phyloP scores from a whole-genome alignment of 352 stramenopile genomes.

The Phytophthora uliginosa region DNA sequence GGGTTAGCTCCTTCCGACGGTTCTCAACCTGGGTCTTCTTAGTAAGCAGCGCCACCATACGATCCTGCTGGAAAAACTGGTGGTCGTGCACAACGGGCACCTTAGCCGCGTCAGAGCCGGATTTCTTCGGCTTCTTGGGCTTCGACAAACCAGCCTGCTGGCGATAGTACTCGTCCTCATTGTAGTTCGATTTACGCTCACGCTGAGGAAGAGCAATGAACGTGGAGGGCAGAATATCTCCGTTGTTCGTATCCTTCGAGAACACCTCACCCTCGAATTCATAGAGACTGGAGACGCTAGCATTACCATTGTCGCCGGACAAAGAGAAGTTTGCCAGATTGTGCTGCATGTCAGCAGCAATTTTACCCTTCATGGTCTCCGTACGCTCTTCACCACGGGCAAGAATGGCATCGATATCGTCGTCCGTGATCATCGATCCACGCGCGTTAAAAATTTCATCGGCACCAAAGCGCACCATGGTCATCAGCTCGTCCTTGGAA shows the following conservation, averaged over 20 bases:
- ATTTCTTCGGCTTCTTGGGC: constrained; percentile 91
- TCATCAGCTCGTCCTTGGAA: constrained; percentile 98
- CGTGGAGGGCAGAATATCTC: constrained; percentile 89
- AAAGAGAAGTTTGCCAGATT: constrained; percentile 98
- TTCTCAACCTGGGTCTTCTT: constrained; percentile 93
- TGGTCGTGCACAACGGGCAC: constrained; percentile 95
- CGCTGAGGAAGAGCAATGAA: constrained; percentile 90
- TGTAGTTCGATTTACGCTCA: constrained; percentile 95
- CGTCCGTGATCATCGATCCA: constrained; percentile 92
- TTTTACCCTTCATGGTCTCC: constrained; percentile 89
- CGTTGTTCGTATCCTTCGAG: constrained; percentile 87
- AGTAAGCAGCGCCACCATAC: constrained; percentile 88
- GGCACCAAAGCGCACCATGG: constrained; percentile 94
- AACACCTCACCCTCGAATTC: constrained; percentile 93
- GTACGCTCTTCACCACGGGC: constrained; percentile 93
- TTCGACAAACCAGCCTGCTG: constrained; percentile 86
- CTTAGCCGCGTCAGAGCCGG: constrained; percentile 89
- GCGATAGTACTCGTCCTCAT: constrained; percentile 98
- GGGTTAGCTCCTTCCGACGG: constrained; percentile 85
- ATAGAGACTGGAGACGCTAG: constrained; percentile 85
- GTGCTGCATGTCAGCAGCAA: constrained; percentile 94
- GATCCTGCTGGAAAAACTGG: constrained; percentile 95
- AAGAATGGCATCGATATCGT: constrained; percentile 95
- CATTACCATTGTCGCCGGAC: constrained; percentile 85
- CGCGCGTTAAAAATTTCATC: constrained; percentile 92